phyloP scores from a whole-genome alignment of 192 early-diverging fungal genomes.

The Entomortierella lignicola region DNA sequence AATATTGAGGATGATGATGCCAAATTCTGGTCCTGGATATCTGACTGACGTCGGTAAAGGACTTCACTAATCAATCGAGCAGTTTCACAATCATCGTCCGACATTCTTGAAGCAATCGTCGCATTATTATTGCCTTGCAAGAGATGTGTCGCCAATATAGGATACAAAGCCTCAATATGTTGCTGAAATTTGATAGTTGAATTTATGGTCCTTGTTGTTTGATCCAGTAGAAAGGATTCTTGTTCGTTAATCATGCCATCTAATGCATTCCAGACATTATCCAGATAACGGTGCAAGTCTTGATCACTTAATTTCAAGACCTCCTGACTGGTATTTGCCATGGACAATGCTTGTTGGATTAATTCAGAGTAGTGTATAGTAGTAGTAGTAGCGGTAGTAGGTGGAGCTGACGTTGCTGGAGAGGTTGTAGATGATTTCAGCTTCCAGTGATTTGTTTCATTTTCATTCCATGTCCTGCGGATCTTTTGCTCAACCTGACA shows the following conservation, averaged over 20 bases:
- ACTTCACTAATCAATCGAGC: conserved; percentile 32
- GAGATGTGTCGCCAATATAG: conserved; percentile 22
- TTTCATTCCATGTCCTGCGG: conserved; percentile 31
- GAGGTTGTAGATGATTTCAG: background rate
- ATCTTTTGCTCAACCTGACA: conserved; percentile 38
- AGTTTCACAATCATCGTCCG: conserved; percentile 48
- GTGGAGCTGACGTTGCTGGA: background rate
- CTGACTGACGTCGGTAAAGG: conserved; percentile 19
- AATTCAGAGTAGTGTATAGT: conserved; percentile 9
- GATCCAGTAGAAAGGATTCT: conserved; percentile 5
- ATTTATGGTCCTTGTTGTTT: background rate
- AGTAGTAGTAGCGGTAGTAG: background rate
- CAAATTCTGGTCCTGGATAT: background rate
- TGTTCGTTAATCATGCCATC: conserved; percentile 29
- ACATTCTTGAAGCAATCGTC: conserved; percentile 14
- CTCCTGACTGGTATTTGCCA: conserved; percentile 1
- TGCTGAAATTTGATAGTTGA: background rate
- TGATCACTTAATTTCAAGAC: conserved; percentile 20
- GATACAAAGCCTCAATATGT: conserved; percentile 11
- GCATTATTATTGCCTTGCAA: conserved; percentile 22
- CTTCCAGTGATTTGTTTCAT: conserved; percentile 2
- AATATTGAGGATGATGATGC: background rate
- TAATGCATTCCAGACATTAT: conserved; percentile 26
- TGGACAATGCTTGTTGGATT: conserved; percentile 16
- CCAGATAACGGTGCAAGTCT: conserved; percentile 12